A percentile compares a stretch with the other conserved stretches of the same genome.
phyloP scores from a whole-genome alignment of 2,329 filamentous ascomycete species.

The Alternaria incomplexa region DNA sequence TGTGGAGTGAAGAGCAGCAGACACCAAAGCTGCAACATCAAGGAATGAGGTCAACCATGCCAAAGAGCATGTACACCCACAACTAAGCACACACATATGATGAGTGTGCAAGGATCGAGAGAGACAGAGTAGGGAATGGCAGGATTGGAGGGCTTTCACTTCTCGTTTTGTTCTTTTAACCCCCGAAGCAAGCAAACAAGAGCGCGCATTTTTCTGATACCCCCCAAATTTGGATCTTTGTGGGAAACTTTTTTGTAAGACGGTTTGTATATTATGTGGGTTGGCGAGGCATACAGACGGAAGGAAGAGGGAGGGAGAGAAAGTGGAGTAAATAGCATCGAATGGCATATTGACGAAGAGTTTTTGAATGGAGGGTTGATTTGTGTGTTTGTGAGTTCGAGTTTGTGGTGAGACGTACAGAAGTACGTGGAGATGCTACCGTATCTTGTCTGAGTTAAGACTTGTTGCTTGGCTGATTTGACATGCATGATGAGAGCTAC shows the following conservation, averaged over 20 bases:
- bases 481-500: neutral
- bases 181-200: conserved; percentile 4
- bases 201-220: conserved; percentile 31
- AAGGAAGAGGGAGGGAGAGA: neutral
- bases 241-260: neutral
- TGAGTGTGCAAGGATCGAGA: neutral
- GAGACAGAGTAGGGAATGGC: neutral
- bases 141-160: neutral
- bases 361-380: neutral
- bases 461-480: neutral
- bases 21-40: neutral
- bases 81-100: neutral
- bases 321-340: neutral
- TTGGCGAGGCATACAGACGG: neutral
- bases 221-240: conserved; percentile 31
- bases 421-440: neutral
- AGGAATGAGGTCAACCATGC: neutral
- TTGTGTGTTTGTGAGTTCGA: neutral
- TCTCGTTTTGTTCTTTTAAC: neutral
- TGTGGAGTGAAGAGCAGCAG: neutral
- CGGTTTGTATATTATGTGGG: neutral
- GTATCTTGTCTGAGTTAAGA: neutral
- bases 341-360: neutral
- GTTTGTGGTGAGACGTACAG: neutral
- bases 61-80: neutral